Base-by-base conservation (phyloP, 1,284 basidiomycete genomes). In the Sporisorium scitamineum region DNA sequence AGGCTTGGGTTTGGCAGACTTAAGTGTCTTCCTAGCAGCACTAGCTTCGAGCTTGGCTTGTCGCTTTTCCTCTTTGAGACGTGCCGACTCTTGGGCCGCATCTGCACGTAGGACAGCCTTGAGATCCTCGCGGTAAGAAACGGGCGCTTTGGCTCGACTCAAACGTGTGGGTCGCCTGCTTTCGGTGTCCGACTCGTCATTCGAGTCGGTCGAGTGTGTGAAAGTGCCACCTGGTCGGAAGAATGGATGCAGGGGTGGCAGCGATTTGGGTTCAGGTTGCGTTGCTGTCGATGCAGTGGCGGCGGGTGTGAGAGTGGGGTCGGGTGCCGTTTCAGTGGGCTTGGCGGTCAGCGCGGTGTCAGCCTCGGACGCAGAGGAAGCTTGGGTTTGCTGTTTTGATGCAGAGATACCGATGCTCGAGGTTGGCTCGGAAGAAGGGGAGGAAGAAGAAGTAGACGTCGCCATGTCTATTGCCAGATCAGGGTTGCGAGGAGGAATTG, bases 51-150 rank as follows among this genome's bases (percentile, higher is more conserved):
- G 20, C 29, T 50, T n/a, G 10, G 51, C 50, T 24, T 47, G 64
- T 16, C 61, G 58, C 57, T 62, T 62, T 22, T 60, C 65, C 10
- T 57, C 34, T 10, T 63, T 70, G 22, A 52, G 20, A 7, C 61
- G 53, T 10, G 66, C 61, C 7, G 66, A 42, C 41, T 76, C 74
- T 32, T 66, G 47, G 5, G 58, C 62, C 1, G 54, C 53, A 29
- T 76, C 74, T 31, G 70, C 70, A 24, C 66, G 70, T 2, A 76
- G 63, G 2, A 76, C 74, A 4, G 69, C 74, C n/a, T 76, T 76
- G 32, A 76, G 70, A 45, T 76, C 74, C 29, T 76, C 70, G 22
- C 59, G 54, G 52, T 76, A 76, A 9, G 70, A 72, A 2, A 58
- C 54, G n/a, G 62, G 70, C 0, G 64, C 62, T 52, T 72, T 76